Conservation (phyloP, 768 basidiomycete species). For the Suillus spraguei region DNA sequence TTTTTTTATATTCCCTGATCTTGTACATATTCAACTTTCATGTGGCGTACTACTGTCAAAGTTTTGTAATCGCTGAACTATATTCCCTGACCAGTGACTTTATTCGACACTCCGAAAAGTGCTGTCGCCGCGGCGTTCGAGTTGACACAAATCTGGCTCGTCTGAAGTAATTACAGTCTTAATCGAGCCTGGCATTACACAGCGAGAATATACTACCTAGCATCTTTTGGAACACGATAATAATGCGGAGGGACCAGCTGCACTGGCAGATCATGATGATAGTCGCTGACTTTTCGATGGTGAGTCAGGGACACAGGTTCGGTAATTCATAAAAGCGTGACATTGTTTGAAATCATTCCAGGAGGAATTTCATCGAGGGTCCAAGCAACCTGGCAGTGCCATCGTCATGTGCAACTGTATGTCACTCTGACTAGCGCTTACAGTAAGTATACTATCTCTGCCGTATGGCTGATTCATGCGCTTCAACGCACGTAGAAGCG, state of each 20-base stretch:
- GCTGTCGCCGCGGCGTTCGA: too few relatives aligned
- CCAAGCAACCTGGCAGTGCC: neutral
- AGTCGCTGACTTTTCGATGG: neutral
- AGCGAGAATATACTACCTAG: neutral
- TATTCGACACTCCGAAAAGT: too few relatives aligned
- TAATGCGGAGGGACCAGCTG: neutral
- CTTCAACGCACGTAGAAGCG: neutral
- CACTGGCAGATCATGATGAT: neutral
- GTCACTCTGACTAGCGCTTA: neutral
- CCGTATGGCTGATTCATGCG: neutral
- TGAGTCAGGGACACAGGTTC: neutral
- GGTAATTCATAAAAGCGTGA: neutral
- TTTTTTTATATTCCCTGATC: too few relatives aligned
- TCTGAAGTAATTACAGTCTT: too few relatives aligned
- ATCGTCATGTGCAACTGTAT: neutral
- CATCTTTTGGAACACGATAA: neutral
- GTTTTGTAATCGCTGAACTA: too few relatives aligned
- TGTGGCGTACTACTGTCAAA: too few relatives aligned
- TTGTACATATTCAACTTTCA: too few relatives aligned
- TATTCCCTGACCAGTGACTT: too few relatives aligned
- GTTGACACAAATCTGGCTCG: too few relatives aligned
- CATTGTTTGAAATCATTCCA: neutral
- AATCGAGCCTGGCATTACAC: too few relatives aligned
- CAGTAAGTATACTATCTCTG: neutral
- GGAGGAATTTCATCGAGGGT: neutral